Conservation (phyloP, 208 protist genomes). For the Novymonas esmeraldas region DNA sequence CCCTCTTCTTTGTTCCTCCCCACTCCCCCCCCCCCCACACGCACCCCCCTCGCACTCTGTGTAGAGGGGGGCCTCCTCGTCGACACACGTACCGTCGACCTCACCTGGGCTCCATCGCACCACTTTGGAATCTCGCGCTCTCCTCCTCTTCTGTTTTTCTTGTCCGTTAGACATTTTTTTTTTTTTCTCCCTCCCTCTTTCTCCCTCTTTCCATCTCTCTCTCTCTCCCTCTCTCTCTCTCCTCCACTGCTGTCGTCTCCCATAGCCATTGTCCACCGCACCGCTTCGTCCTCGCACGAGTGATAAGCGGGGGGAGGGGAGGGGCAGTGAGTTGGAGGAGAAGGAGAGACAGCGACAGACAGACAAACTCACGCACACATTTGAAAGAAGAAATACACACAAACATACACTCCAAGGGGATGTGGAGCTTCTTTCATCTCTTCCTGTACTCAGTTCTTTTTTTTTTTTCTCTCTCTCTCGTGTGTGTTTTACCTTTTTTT, state of each 20-base stretch:
- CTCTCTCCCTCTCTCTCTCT: not conserved
- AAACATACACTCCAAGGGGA: too few species aligned
- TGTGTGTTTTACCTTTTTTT: too few species aligned
- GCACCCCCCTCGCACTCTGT: not conserved
- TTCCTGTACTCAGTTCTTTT: not conserved
- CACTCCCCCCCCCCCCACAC: not conserved
- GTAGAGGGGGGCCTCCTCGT: too few species aligned
- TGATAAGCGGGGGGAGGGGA: too few species aligned
- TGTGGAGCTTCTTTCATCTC: not conserved
- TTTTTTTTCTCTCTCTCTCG: not conserved
- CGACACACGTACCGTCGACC: too few species aligned
- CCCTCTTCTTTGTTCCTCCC: not conserved
- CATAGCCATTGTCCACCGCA: too few species aligned
- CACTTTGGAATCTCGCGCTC: too few species aligned
- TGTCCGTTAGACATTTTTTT: not conserved
- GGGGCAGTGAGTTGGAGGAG: too few species aligned
- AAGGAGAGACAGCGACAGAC: slow-evolving; percentile 3
- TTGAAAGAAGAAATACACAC: too few species aligned
- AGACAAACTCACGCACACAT: slow-evolving; percentile 2
- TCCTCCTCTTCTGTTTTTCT: not conserved
- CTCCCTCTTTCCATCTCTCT: not conserved
- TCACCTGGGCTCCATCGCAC: too few species aligned
- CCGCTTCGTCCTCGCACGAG: too few species aligned
- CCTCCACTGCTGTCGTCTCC: too few species aligned
- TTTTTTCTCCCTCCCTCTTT: not conserved